These are phyloP conservation scores for Rutstroemia sp. DNA, from an alignment of 2,329 filamentous ascomycete genomes.

Conservation along the genomic window DNA sequence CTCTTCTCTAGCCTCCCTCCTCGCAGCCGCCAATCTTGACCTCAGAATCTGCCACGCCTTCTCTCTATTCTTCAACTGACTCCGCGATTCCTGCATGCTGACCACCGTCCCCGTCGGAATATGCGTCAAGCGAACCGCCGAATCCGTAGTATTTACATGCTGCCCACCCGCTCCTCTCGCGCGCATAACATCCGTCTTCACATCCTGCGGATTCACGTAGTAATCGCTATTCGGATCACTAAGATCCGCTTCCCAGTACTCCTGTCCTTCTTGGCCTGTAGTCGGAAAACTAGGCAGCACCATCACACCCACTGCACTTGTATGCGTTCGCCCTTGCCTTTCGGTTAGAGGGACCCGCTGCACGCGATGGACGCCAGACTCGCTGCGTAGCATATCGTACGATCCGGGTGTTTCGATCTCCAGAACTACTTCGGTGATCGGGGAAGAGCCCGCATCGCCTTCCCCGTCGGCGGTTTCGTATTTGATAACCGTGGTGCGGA, in stretches of 20 bases:
- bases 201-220: slow-evolving; percentile 78
- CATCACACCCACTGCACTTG: slow-evolving; percentile 85
- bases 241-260: slow-evolving; percentile 50
- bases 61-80: slow-evolving; percentile 82
- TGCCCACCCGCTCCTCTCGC: slow-evolving; percentile 89
- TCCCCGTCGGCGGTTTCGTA: slow-evolving; percentile 68
- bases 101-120: slow-evolving; percentile 79
- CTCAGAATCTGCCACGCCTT: slow-evolving; percentile 81
- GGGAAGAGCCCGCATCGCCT: slow-evolving; percentile 46
- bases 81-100: slow-evolving; percentile 86
- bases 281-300: slow-evolving; percentile 79
- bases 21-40: slow-evolving; percentile 70
- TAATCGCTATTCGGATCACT: slow-evolving; percentile 87
- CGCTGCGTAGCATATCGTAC: slow-evolving; percentile 74
- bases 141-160: slow-evolving; percentile 98
- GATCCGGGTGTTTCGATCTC: slow-evolving; percentile 71
- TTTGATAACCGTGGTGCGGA: slow-evolving; percentile 65
- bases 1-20: slow-evolving; percentile 77
- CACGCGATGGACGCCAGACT: slow-evolving; percentile 91
- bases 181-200: slow-evolving; percentile 81
- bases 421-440: slow-evolving; percentile 80
- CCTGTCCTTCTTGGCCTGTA: slow-evolving; percentile 38
- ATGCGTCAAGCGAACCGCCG: slow-evolving; percentile 87
- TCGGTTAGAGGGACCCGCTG: slow-evolving; percentile 91
- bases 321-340: slow-evolving; percentile 84